Base-by-base conservation (phyloP, 78 protist genomes). In the Dictyostelium intermedium region DNA sequence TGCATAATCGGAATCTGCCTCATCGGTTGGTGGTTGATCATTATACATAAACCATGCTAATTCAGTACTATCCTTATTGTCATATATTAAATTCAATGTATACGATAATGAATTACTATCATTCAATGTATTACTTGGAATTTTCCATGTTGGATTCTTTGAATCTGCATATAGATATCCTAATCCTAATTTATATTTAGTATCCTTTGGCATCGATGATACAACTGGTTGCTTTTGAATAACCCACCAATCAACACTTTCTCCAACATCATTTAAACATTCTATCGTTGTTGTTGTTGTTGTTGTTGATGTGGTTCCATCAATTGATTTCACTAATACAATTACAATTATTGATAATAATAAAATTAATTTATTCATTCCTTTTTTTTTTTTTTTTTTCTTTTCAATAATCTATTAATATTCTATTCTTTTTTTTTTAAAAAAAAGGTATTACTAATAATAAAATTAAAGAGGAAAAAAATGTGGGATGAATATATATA, bases 201-300 rank as follows among this genome's bases (percentile, higher is more conserved):
- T 11, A 10, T 30, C 74, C 8, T 47, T 76, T 6, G 35, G 23
- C 35, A 23, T 47, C 0, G 20, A 8, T 56, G 81, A 20, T 16
- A 35, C 25, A 10, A 72, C 13, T 23, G 91, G 92, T 30, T 53
- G 91, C 27, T 91, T 91, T 37, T 63, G 66, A 20, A 84, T 84
- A 3, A 84, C 96, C 96, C 96, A 92, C 96, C 96, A 92, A 84
- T 92, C 96, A 25, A 92, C 96, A 50, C 83, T 43, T 27, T 74
- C 47, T 6, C 84, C 84, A 35, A 37, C 23, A 25, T 92, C 96
- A 84, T 84, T 61, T n/a, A 72, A 77, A 84, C 96, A 92, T 66
- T 82, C 43, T 1, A 82, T 43, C 0, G 13, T 18, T 0, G 43
- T 23, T 66, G 74, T 27, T 66, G 74, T 25, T n/a, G 13, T 18